Percentiles rank a stretch among this genome's conserved stretches.
Evolutionary conservation across 139 green algal species (phyloP).

Genomic region (Yamagishiella unicocca): DNA sequence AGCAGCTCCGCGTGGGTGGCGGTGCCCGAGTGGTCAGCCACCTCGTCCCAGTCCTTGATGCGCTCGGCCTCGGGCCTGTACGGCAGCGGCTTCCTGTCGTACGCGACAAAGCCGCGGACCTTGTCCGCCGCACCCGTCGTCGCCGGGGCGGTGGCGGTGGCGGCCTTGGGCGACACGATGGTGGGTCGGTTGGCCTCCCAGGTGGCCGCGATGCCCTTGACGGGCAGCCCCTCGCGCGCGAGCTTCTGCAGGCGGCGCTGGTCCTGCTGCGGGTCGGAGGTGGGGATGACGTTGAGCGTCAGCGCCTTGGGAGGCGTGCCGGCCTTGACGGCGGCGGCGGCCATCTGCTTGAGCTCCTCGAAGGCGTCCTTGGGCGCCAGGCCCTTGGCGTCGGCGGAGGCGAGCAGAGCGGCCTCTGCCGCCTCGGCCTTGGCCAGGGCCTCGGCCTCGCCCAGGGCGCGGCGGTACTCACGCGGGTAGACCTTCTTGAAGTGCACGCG

Average conservation of each 20-base stretch:
- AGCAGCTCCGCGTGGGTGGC: slow-evolving; percentile 77
- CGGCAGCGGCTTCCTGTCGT: slow-evolving; percentile 86
- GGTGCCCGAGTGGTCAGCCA: slow-evolving; percentile 63
- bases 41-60: slow-evolving; percentile 93
- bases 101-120: slow-evolving; percentile 89
- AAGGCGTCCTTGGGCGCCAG: slow-evolving; percentile 78
- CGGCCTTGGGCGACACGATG: slow-evolving; percentile 57
- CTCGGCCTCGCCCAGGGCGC: slow-evolving; percentile 75
- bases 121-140: slow-evolving; percentile 70
- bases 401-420: slow-evolving; percentile 71
- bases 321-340: slow-evolving; percentile 54
- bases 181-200: slow-evolving; percentile 84
- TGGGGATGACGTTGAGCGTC: slow-evolving; percentile 41
- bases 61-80: slow-evolving; percentile 90
- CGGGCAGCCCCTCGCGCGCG: slow-evolving; percentile 73
- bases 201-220: slow-evolving; percentile 65
- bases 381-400: slow-evolving; percentile 4
- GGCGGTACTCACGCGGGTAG: slow-evolving; percentile 81
- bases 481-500: slow-evolving; percentile 84
- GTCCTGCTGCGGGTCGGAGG: slow-evolving; percentile 23
- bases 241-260: slow-evolving; percentile 62
- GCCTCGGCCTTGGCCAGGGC: slow-evolving; percentile 70
- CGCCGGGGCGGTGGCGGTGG: background rate
- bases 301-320: slow-evolving; percentile 56
- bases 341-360: slow-evolving; percentile 84